Evolutionary conservation across 257 asterid species (phyloP), one percentile per base, ranked within the genome.

Genomic region (Lantana camara): DNA sequence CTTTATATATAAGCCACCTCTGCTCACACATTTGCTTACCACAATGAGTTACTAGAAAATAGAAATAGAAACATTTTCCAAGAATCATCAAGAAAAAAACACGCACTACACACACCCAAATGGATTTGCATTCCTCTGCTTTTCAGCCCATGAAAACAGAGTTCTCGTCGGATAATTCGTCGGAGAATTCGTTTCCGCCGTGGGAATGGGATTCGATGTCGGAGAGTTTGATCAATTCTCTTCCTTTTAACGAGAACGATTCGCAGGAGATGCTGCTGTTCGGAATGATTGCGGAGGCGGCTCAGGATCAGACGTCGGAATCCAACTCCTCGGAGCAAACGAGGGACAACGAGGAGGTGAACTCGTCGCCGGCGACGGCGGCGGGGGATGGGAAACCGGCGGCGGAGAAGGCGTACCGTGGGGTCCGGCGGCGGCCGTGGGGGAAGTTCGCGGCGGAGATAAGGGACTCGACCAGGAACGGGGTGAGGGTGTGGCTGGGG

Each of bases 371-470:
- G 5, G 50, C 35, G 42, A 48, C 23, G 42, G 53, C 23, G 20
- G 51, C 53, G 4, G 22, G 10, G 8, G 23, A 4, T 0, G 46
- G 22, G 24, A 63, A 15, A 9, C 65, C 81, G 9, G 5, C 8
- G 6, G 54, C 40, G 60, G 81, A 78, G 11, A 80, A 75, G 63
- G 12, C 92, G 12, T 89, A 44, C 56, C 74, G 96, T 27, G 97
- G 97, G 24, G 95, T 89, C 1, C 57, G 95, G 66, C 57, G 65
- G 78, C 81, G 97, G 67, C 97, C 97, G 2, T 89, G 97, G 97
- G 97, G 97, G 49, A 89, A 87, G 71, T 86, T 80, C 42, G 97
- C 97, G 3, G 95, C 97, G 11, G 97, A 89, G 79, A 87, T 89
- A 48, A 71, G 97, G 71, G 97, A 89, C 54, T 89, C 97, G 4